phyloP scores from a whole-genome alignment of 495 filamentous ascomycete species.

The Lophiotrema nucula region DNA sequence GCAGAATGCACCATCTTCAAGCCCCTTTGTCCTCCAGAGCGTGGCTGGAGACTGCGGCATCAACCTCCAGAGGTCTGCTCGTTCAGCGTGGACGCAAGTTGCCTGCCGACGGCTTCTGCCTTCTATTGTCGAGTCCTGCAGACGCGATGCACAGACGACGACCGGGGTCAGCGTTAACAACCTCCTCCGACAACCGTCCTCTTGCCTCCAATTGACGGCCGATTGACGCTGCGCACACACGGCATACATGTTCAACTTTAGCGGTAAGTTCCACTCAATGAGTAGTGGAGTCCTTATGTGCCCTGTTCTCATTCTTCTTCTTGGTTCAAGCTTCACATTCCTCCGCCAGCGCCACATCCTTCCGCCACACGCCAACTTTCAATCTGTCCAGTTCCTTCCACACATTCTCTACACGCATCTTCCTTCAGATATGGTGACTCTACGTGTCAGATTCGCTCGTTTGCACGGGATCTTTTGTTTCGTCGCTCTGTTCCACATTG shows the following conservation, averaged over 20 bases:
- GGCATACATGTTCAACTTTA: conserved; percentile 25
- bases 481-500: conserved; percentile 3
- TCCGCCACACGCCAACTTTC: not conserved
- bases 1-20: too few species aligned
- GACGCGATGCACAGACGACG: conserved; percentile 9
- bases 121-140: not conserved
- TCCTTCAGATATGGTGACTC: not conserved
- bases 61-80: too few species aligned
- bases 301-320: too few species aligned
- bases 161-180: conserved; percentile 1
- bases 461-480: conserved; percentile 2
- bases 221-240: not conserved
- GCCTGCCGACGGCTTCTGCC: not conserved
- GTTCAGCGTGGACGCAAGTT: too few species aligned
- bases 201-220: conserved; percentile 11
- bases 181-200: not conserved
- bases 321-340: too few species aligned
- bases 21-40: too few species aligned
- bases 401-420: not conserved
- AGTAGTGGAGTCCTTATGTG: too few species aligned
- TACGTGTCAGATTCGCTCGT: not conserved
- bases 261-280: conserved; percentile 24
- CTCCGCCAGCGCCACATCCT: conserved; percentile 2
- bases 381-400: not conserved
- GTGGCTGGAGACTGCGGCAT: too few species aligned